These are phyloP conservation scores for Monosporozyma siamensis DNA, from an alignment of 805 yeast species.

Conservation along the genomic window DNA sequence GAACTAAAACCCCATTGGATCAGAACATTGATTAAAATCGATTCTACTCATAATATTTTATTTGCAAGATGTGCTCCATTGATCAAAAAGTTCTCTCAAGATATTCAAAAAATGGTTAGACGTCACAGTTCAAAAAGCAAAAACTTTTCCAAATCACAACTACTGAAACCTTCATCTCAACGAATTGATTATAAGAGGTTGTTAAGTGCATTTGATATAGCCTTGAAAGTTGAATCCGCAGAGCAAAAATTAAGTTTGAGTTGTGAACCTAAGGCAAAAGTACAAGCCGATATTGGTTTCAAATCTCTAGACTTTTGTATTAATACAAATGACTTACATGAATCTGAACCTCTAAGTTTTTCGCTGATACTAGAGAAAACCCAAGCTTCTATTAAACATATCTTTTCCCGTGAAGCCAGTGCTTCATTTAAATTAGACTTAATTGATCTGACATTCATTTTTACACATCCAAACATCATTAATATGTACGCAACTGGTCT, in stretches of 20 bases:
- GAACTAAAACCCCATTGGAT: conserved; percentile 20
- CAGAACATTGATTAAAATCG: conserved; percentile 21
- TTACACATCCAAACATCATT: conserved; percentile 35
- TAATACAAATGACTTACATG: conserved; percentile 39
- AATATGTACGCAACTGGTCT: conserved; percentile 43
- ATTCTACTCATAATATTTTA: conserved; percentile 59
- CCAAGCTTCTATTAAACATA: conserved; percentile 73
- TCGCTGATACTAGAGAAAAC: conserved; percentile 45
- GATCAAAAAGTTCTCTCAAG: conserved; percentile 46
- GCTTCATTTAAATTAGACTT: conserved; percentile 50
- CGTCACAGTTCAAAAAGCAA: conserved; percentile 14
- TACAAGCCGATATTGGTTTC: conserved; percentile 73
- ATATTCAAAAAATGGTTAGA: conserved; percentile 41
- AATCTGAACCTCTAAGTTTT: conserved; percentile 35
- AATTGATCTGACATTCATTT: conserved; percentile 39
- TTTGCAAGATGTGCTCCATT: conserved; percentile 75
- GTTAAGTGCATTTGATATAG: conserved; percentile 49
- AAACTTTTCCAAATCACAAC: not conserved
- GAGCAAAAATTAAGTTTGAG: conserved; percentile 69
- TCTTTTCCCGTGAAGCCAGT: conserved; percentile 82
- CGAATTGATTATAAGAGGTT: conserved; percentile 35
- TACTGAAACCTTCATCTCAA: conserved; percentile 5
- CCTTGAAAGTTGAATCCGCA: conserved; percentile 54
- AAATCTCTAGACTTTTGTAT: conserved; percentile 56
- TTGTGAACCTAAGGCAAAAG: conserved; percentile 91